These are phyloP conservation scores for Botryotinia globosa DNA, from an alignment of 2,329 filamentous ascomycete species.

Conservation along the genomic window DNA sequence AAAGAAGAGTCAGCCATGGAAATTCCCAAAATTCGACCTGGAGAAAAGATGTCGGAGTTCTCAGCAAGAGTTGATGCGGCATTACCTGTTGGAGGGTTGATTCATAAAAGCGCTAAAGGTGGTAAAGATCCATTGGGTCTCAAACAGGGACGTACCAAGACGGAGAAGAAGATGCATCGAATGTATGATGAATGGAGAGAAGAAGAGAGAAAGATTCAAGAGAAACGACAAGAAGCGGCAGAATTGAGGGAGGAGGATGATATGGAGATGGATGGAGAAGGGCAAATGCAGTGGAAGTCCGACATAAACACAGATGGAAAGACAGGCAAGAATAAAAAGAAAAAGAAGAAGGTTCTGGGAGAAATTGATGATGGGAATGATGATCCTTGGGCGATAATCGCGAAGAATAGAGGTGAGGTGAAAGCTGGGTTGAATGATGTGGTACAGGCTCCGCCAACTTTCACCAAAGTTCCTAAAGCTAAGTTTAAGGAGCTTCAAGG, in stretches of 20 bases:
- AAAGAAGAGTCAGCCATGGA: slow-evolving; percentile 36
- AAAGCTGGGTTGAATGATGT: slow-evolving; percentile 41
- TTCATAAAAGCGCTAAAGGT: slow-evolving; percentile 56
- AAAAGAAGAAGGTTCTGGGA: slow-evolving; percentile 45
- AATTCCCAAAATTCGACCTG: slow-evolving; percentile 71
- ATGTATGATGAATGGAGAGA: slow-evolving; percentile 75
- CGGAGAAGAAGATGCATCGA: slow-evolving; percentile 79
- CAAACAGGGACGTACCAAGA: slow-evolving; percentile 71
- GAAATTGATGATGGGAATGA: slow-evolving; percentile 39
- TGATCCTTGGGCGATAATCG: slow-evolving; percentile 39
- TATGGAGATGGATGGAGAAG: slow-evolving; percentile 34
- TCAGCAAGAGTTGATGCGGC: slow-evolving; percentile 78
- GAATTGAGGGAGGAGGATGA: slow-evolving; percentile 39
- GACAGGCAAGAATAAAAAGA: slow-evolving; percentile 26
- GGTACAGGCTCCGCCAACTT: slow-evolving; percentile 37
- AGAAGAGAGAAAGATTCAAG: slow-evolving; percentile 54
- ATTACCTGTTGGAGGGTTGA: slow-evolving; percentile 70
- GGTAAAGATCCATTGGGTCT: slow-evolving; percentile 63
- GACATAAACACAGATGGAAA: slow-evolving; percentile 51
- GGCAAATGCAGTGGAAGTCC: slow-evolving; percentile 53
- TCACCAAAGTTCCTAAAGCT: slow-evolving; percentile 36
- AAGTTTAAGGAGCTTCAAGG: slow-evolving; percentile 49
- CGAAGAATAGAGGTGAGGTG: slow-evolving; percentile 33
- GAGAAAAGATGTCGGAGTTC: slow-evolving; percentile 81
- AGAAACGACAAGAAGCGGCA: slow-evolving; percentile 33